Evolutionary conservation across 371 early-diverging fungal genomes (phyloP), one percentile per base, ranked within the genome.

Genomic region (Rhizopus microsporus): DNA sequence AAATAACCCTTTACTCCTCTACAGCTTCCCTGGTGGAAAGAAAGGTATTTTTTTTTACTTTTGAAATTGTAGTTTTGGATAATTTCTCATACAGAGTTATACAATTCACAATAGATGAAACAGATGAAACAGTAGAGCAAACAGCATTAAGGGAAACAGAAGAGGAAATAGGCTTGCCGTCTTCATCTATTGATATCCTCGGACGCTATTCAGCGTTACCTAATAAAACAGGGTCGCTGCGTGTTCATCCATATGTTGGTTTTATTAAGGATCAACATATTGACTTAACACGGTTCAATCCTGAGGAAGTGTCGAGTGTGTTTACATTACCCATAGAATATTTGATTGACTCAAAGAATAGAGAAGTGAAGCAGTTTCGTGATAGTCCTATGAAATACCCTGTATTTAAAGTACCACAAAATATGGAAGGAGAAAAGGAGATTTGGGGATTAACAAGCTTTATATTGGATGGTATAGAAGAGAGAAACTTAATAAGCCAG

Each of bases 371-470:
- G n/a, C 59, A 71, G n/a, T 92, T 91, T 54, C 69, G 92, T 34
- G 74, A 81, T 4, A 80, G 81, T 2, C 64, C 75, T 1, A 60
- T 78, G n/a, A 54, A 71, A 52, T 81, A 90, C n/a, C 88, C 92
- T 0, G 79, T 78, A 1, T 91, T 84, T 67, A 60, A 71, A 38
- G 81, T 78, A 4, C 88, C 89, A 33, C 68, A 82, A 10, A 43
- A 59, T 9, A 61, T 75, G 13, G 71, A 79, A 43, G 77, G 67
- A 1, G 80, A 72, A 12, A 65, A 68, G 31, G 76, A 81, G 15
- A 77, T 93, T n/a, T 93, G 93, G 93, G 93, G 93, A 1, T 61
- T 95, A 57, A 95, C 95, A 3, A 91, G 90, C 5, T 92, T 85
- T 68, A 82, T 93, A 15, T 57, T 94, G 48, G 76, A 90, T 54